Conservation (phyloP, 148 eudicot species). For the Oxyria digyna region DNA sequence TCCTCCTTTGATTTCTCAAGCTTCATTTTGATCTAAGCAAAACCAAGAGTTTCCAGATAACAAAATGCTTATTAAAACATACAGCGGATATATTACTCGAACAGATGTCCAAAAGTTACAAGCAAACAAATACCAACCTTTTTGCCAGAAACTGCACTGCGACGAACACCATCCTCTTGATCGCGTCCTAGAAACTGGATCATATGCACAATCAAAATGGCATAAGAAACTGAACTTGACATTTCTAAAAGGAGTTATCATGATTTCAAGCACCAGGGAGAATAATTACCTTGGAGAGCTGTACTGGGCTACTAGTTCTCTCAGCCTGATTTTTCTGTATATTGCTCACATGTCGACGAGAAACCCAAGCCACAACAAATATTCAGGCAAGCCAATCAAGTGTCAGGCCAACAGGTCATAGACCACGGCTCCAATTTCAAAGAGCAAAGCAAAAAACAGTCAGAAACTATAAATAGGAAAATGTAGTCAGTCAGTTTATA, state of each 20-base stretch:
- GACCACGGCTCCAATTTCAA: conserved; percentile 96
- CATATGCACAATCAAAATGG: background rate
- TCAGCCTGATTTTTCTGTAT: conserved; percentile 63
- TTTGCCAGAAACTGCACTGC: conserved; percentile 92
- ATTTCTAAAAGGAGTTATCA: background rate
- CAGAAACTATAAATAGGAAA: conserved; percentile 46
- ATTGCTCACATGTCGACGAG: conserved; percentile 66
- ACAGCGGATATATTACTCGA: background rate
- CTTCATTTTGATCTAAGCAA: conserved; percentile 61
- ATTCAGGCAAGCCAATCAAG: conserved; percentile 56
- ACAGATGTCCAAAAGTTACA: background rate
- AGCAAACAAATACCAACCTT: conserved; percentile 36
- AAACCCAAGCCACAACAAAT: conserved; percentile 50
- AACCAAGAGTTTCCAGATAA: background rate
- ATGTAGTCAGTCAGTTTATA: background rate
- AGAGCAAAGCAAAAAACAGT: conserved; percentile 62
- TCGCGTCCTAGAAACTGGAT: conserved; percentile 69
- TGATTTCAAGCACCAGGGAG: background rate
- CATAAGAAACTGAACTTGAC: background rate
- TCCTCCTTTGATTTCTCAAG: conserved; percentile 94
- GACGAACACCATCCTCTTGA: conserved; percentile 76
- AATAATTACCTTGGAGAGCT: conserved; percentile 70
- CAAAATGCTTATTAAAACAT: background rate
- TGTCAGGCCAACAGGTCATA: conserved; percentile 49
- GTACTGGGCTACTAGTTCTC: conserved; percentile 66